Evolutionary conservation across 2,329 filamentous ascomycete genomes (phyloP).

Genomic region (Fusarium incarnatum): DNA sequence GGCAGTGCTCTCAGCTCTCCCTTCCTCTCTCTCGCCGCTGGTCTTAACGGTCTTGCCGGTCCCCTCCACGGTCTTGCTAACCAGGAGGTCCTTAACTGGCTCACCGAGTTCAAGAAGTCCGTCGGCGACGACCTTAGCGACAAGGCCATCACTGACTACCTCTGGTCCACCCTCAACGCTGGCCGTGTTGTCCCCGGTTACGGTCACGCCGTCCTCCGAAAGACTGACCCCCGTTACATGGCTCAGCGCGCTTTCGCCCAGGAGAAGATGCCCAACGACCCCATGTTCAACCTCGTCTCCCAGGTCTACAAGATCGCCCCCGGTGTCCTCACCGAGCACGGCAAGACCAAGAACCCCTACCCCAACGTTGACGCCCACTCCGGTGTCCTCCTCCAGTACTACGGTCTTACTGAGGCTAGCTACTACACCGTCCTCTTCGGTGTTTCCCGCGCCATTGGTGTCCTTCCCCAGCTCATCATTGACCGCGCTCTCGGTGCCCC

Average conservation of each 20-base stretch:
- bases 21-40: slow-evolving; percentile 95
- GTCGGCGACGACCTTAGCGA: slow-evolving; percentile 96
- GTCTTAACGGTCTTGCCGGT: slow-evolving; percentile 97
- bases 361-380: slow-evolving; percentile 99
- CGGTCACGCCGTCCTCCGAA: slow-evolving; percentile 95
- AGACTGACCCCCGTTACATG: slow-evolving; percentile 99
- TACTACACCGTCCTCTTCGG: slow-evolving; percentile 99
- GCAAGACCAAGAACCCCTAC: slow-evolving; percentile 99
- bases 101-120: slow-evolving; percentile 97
- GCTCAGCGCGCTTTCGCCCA: slow-evolving; percentile 98
- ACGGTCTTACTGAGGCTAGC: slow-evolving; percentile 97
- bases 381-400: slow-evolving; percentile 99
- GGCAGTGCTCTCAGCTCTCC: slow-evolving; percentile 96
- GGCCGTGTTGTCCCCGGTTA: slow-evolving; percentile 96
- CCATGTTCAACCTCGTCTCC: slow-evolving; percentile 99
- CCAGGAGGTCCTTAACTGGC: slow-evolving; percentile 99
- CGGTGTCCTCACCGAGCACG: slow-evolving; percentile 97
- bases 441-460: slow-evolving; percentile 97
- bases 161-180: slow-evolving; percentile 93
- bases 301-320: slow-evolving; percentile 99
- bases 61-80: slow-evolving; percentile 99
- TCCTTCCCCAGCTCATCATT: slow-evolving; percentile 99
- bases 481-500: slow-evolving; percentile 96
- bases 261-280: slow-evolving; percentile 92
- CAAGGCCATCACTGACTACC: slow-evolving; percentile 96